Evolutionary conservation across 2,329 filamentous ascomycete genomes (phyloP).

Genomic region (Colletotrichum liaoningense): DNA sequence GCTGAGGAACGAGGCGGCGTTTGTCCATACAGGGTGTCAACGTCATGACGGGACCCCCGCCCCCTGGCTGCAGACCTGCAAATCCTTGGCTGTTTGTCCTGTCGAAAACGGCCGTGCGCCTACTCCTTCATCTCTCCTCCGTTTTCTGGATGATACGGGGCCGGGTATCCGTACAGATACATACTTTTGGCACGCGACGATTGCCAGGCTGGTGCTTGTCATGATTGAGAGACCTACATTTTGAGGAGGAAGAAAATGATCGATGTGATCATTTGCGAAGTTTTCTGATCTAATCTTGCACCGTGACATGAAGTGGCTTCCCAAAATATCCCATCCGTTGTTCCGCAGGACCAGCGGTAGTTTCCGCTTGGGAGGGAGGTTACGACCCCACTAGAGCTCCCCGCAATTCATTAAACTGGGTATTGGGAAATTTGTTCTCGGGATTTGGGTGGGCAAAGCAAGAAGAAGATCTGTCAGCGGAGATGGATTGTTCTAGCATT

Average conservation of each 20-base stretch:
- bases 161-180: too few relatives aligned
- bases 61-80: background rate
- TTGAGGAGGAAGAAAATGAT: too few relatives aligned
- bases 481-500: background rate
- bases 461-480: background rate
- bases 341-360: background rate
- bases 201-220: too few relatives aligned
- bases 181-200: too few relatives aligned
- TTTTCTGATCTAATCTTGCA: background rate
- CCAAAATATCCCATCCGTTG: background rate
- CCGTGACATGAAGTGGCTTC: background rate
- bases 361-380: background rate
- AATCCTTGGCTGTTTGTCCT: background rate
- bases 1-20: background rate
- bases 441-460: background rate
- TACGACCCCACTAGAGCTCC: background rate
- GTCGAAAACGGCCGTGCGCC: background rate
- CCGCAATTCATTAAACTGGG: background rate
- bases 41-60: background rate
- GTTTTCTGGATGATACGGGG: too few relatives aligned
- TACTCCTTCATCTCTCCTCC: background rate
- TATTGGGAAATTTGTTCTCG: background rate
- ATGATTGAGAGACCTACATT: too few relatives aligned
- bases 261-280: too few relatives aligned
- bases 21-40: background rate